These are phyloP conservation scores for Coniella vitis DNA, from an alignment of 2,329 filamentous ascomycete genomes.

Conservation along the genomic window DNA sequence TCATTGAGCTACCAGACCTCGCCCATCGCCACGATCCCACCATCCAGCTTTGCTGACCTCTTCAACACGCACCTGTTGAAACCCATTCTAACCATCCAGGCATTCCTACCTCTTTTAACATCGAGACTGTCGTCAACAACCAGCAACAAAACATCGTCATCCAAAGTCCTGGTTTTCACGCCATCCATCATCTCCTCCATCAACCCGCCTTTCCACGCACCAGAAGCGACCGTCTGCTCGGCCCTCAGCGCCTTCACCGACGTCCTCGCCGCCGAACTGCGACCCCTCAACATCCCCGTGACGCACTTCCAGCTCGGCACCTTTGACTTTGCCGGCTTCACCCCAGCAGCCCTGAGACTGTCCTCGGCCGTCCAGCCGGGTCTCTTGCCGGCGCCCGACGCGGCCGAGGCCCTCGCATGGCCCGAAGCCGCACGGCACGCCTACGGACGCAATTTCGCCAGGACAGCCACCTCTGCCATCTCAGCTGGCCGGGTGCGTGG, in stretches of 20 bases:
- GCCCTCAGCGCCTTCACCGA: conserved; percentile 82
- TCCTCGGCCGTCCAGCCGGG: conserved; percentile 26
- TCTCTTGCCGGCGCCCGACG: conserved; percentile 38
- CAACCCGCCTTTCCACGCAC: conserved; percentile 71
- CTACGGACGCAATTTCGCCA: conserved; percentile 57
- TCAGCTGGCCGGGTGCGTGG: conserved; percentile 51
- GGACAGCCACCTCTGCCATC: conserved; percentile 48
- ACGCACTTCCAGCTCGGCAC: conserved; percentile 87
- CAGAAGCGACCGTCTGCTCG: conserved; percentile 79
- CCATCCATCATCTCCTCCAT: conserved; percentile 76
- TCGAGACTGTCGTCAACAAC: conserved; percentile 45
- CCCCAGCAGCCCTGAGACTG: conserved; percentile 30
- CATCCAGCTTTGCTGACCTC: conserved; percentile 79
- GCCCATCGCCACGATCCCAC: conserved; percentile 77
- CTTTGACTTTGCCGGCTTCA: conserved; percentile 70
- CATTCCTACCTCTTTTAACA: conserved; percentile 76
- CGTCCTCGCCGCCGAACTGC: conserved; percentile 72
- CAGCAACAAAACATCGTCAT: conserved; percentile 43
- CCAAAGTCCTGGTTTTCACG: conserved; percentile 69
- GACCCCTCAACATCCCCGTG: conserved; percentile 68
- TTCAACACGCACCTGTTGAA: conserved; percentile 89
- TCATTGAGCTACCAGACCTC: conserved; percentile 73
- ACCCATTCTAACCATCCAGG: conserved; percentile 80
- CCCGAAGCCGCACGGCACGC: conserved; percentile 50
- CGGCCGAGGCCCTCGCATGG: conserved; percentile 56